Evolutionary conservation across 306 rosid species (phyloP).

Genomic region (Acacia melanoxylon): DNA sequence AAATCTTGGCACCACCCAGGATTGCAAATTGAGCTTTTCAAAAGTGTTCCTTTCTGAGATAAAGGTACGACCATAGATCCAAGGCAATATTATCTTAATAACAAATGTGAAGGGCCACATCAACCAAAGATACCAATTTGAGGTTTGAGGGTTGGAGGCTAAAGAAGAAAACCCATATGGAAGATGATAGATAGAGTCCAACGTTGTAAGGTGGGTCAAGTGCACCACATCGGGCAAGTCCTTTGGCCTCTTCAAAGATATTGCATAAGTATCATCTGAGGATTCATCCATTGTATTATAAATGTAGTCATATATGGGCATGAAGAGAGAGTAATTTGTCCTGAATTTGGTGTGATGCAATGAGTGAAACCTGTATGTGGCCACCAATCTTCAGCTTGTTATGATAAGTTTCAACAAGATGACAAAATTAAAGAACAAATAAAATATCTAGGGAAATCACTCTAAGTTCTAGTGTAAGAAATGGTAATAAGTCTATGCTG

Average conservation of each 20-base stretch:
- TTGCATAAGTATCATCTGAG: not conserved
- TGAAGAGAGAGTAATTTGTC: not conserved
- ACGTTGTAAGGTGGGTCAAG: not conserved
- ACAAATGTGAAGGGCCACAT: not conserved
- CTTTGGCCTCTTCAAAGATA: not conserved
- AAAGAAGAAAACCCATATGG: not conserved
- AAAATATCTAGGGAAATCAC: no score
- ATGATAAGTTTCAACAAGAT: no score
- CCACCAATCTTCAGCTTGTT: no score
- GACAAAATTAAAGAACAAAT: no score
- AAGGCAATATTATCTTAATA: not conserved
- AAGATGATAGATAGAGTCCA: not conserved
- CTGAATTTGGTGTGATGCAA: not conserved
- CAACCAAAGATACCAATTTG: not conserved
- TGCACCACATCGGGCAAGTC: not conserved
- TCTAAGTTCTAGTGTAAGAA: no score
- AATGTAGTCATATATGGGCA: not conserved
- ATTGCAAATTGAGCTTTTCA: not conserved
- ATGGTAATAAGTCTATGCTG: no score
- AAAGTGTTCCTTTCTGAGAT: not conserved
- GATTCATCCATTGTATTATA: not conserved
- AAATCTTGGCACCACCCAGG: not conserved
- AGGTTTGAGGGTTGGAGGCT: not conserved
- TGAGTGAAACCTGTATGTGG: not conserved
- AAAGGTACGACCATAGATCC: not conserved